Percentiles rank a stretch among this genome's conserved stretches.
Evolutionary conservation across 2,329 filamentous ascomycete genomes (phyloP).

Genomic region (Trichoderma simmonsii): DNA sequence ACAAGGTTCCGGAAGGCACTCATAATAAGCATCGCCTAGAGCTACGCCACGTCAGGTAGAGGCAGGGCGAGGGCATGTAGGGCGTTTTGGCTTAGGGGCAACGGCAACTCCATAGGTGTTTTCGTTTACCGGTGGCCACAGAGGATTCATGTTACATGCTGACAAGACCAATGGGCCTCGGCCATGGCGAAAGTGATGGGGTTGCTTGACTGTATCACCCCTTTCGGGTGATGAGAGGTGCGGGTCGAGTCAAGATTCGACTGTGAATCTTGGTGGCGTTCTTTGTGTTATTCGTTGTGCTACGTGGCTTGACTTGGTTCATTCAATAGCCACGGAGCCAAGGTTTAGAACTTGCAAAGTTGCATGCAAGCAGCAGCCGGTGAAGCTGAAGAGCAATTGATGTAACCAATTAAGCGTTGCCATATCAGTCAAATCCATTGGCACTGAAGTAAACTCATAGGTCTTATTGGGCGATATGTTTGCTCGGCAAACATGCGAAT

Average conservation of each 20-base stretch:
- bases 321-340: neutral
- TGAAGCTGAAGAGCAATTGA: neutral
- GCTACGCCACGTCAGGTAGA: slow-evolving; percentile 12
- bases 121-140: neutral
- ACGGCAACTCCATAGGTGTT: neutral
- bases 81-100: neutral
- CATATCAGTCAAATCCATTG: no score
- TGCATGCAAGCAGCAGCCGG: neutral
- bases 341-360: neutral
- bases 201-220: neutral
- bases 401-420: neutral
- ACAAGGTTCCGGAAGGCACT: neutral
- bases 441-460: neutral
- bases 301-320: neutral
- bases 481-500: neutral
- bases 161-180: neutral
- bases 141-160: neutral
- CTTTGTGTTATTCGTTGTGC: neutral
- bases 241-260: neutral
- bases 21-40: neutral
- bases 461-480: neutral
- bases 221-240: neutral
- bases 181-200: neutral
- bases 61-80: slow-evolving; percentile 1
- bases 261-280: neutral